Conservation (phyloP, 2,329 filamentous ascomycete species). For the Spiromastix sp. region DNA sequence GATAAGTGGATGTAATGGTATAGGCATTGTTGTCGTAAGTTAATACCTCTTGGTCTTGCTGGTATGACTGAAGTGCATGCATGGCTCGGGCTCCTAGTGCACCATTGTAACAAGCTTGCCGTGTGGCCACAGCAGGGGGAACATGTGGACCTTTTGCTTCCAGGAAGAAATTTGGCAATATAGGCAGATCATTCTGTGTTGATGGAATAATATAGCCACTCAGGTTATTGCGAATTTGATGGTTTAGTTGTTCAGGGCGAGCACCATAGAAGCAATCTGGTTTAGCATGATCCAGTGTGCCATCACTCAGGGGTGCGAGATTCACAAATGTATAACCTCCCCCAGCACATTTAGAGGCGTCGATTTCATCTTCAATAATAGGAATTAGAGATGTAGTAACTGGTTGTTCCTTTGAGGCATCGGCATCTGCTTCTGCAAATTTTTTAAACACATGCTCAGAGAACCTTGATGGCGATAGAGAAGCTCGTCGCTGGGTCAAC, state of each 20-base stretch:
- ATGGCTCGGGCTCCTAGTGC: slow-evolving; percentile 28
- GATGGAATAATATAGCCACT: slow-evolving; percentile 2
- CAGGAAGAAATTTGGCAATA: slow-evolving; percentile 35
- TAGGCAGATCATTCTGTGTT: slow-evolving; percentile 15
- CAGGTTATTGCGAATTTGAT: background rate
- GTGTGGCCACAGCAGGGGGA: slow-evolving; percentile 17
- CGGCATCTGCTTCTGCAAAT: background rate
- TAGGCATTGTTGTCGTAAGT: slow-evolving; percentile 30
- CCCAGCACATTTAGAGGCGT: too few species aligned
- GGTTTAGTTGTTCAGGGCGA: slow-evolving; percentile 1
- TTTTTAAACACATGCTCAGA: background rate
- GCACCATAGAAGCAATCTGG: slow-evolving; percentile 2
- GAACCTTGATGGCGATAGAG: background rate
- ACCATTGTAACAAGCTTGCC: slow-evolving; percentile 29
- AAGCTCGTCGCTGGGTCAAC: background rate
- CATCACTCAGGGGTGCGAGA: background rate
- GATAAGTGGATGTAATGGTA: slow-evolving; percentile 20
- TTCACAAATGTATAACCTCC: too few species aligned
- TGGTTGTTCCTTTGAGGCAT: background rate
- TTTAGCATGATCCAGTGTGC: background rate
- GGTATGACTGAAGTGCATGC: slow-evolving; percentile 27
- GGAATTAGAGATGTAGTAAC: background rate
- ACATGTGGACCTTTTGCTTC: slow-evolving; percentile 28
- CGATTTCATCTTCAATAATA: background rate
- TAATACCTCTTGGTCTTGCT: slow-evolving; percentile 17